Base-by-base conservation (phyloP, 1,284 basidiomycete genomes). In the Tilletiaria anomala region DNA sequence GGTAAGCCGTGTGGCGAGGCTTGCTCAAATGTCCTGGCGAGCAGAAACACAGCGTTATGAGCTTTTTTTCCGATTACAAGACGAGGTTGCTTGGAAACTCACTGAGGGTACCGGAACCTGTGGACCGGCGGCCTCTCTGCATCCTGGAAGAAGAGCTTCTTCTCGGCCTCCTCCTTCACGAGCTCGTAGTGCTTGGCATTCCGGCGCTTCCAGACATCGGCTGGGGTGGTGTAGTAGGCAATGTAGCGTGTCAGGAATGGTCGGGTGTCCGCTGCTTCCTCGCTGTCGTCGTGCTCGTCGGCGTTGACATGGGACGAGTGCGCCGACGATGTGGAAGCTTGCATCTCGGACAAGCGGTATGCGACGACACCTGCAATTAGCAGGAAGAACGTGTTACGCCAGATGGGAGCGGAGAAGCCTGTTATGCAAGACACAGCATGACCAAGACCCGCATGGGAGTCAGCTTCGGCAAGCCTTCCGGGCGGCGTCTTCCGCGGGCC, bases 201-300 rank as follows among this genome's bases (percentile, higher is more conserved):
- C 29, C 48, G 42, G 43, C 57, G 48, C 48, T 61, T 58, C 46
- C 47, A 53, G 1, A 47, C 43, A 14, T 36, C 40, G 6, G 48
- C 24, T 3, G 54, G 47, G 5, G 58, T 53, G 24, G 49, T 40
- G 47, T 51, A 56, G 42, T 54, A 39, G 37, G 54, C 45, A 10
- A 61, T 56, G 47, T 61, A 61, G 14, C 54, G 43, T n/a, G 58
- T 61, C 18, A 61, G 45, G 45, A 55, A 59, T n/a, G 58, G 58
- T 41, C 44, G 43, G 24, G 8, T 16, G n/a, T 54, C 43, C 26
- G 33, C 50, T 12, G 53, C 48, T 21, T 32, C 32, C 39, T 55
- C 47, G 10, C 45, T 24, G 40, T 55, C 47, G 44, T 59, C 49
- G 40, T 51, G 53, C 15, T 46, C 46, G 40, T 56, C 45, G 48